Base-by-base conservation (phyloP, 2,329 filamentous ascomycete genomes). In the Aspergillus calidoustus region DNA sequence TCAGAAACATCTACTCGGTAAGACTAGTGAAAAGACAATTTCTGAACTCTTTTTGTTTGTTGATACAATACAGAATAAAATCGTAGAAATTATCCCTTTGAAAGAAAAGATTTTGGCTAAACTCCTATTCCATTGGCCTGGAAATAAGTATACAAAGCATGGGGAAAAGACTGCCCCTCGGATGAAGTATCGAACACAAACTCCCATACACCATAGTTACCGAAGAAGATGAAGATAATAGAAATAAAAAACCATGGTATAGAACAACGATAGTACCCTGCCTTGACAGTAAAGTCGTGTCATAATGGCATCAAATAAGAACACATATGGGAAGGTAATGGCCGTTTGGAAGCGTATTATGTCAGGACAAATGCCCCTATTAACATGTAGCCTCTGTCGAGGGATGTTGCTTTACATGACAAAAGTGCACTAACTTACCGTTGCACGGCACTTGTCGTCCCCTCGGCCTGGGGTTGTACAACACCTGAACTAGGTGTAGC, bases 401-500 rank as follows among this genome's bases (percentile, higher is more conserved):
- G 15, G 28, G n/a, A 28, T 34, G 54, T 30, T 17, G 54, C 52
- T 52, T n/a, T 31, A 48, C 54, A 48, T 23, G 4, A 44, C 51
- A 22, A 22, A 22, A 53, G 41, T 49, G 34, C 52, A 54, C 15
- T 43, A 17, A 9, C 41, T 68, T 60, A 71, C 53, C 67, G 69
- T 50, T 64, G 67, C 38, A 52, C 60, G 15, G 63, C 31, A 31
- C 53, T 62, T 23, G 34, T 48, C 46, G 61, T 34, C 38, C 58
- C 58, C 41, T 70, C 68, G 15, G 47, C 11, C 46, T 60, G 65
- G 28, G 64, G 28, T 47, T 63, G 64, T 30, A 66, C 41, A 34
- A 59, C 63, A 54, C 63, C 64, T 15, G 65, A 30, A 50, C 46
- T 60, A 43, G 65, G 47, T 25, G 69, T 65, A 15, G 67, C 60